Evolutionary conservation across 305 asterid species (phyloP).

Genomic region (Rubia tinctorum): DNA sequence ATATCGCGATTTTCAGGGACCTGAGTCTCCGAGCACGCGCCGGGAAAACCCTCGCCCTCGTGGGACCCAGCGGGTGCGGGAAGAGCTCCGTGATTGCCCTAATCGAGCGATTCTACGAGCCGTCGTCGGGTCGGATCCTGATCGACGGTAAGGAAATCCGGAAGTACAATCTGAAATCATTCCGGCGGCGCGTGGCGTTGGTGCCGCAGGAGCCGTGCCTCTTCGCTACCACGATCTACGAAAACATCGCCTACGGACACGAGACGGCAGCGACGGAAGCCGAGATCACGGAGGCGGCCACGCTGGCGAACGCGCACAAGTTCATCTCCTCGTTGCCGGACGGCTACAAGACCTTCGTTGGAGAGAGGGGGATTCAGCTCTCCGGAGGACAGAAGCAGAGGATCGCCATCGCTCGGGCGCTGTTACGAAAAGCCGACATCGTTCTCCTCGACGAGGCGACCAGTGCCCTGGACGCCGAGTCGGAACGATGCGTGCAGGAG

Average conservation of each 20-base stretch:
- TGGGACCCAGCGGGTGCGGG: conserved; percentile 96
- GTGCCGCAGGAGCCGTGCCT: conserved; percentile 98
- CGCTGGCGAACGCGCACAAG: conserved; percentile 77
- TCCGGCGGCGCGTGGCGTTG: conserved; percentile 75
- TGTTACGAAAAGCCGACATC: conserved; percentile 78
- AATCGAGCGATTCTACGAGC: conserved; percentile 80
- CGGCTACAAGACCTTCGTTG: conserved; percentile 81
- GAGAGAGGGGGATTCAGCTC: conserved; percentile 83
- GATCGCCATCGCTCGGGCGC: conserved; percentile 93
- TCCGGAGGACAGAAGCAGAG: conserved; percentile 99
- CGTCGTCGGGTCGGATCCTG: conserved; percentile 75
- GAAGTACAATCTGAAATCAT: conserved; percentile 76
- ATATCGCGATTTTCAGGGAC: conserved; percentile 63
- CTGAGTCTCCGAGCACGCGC: conserved; percentile 83
- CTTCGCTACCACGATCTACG: conserved; percentile 79
- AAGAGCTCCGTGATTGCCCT: conserved; percentile 84
- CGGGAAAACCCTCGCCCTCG: conserved; percentile 90
- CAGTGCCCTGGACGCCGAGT: conserved; percentile 93
- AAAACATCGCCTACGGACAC: conserved; percentile 86
- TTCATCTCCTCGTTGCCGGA: conserved; percentile 86
- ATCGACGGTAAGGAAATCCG: conserved; percentile 90
- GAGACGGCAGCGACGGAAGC: conserved; percentile 89
- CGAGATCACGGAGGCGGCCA: conserved; percentile 87
- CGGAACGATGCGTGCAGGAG: conserved; percentile 85
- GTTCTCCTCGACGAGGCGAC: conserved; percentile 95